Evolutionary conservation across 148 eudicot genomes (phyloP).

Genomic region (Amaranthus palmeri): DNA sequence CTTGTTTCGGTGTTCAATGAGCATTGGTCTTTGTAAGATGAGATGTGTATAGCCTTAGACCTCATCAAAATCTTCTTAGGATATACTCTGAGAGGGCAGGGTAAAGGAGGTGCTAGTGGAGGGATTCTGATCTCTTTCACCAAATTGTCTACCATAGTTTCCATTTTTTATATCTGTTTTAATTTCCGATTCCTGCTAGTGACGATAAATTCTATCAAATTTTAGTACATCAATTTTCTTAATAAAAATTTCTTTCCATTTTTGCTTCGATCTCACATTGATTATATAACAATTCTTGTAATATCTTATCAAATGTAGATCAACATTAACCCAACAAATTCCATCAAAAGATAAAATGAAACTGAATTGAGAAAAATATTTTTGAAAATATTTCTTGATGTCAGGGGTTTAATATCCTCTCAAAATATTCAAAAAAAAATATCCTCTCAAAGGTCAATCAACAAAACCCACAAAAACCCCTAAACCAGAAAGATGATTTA

Average conservation of each 20-base stretch:
- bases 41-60: conserved; percentile 11
- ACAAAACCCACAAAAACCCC: too few relatives aligned
- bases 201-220: not conserved
- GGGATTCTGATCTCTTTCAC: not conserved
- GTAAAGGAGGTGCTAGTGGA: conserved; percentile 45
- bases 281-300: not conserved
- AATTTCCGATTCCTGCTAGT: conserved; percentile 4
- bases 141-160: conserved; percentile 17
- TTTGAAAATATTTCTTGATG: too few relatives aligned
- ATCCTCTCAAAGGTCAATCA: too few relatives aligned
- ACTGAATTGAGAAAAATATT: too few relatives aligned
- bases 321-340: too few relatives aligned
- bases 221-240: not conserved
- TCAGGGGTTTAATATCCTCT: too few relatives aligned
- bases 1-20: conserved; percentile 29
- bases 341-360: too few relatives aligned
- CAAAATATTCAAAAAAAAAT: too few relatives aligned
- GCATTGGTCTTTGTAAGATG: conserved; percentile 17
- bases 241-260: not conserved
- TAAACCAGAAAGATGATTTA: too few relatives aligned
- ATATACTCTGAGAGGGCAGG: conserved; percentile 25
- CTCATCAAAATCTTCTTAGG: conserved; percentile 19
- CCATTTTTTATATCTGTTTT: conserved; percentile 24
- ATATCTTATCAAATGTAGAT: too few relatives aligned
- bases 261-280: not conserved